phyloP scores from a whole-genome alignment of 768 basidiomycete genomes.

The Mrakia frigida region DNA sequence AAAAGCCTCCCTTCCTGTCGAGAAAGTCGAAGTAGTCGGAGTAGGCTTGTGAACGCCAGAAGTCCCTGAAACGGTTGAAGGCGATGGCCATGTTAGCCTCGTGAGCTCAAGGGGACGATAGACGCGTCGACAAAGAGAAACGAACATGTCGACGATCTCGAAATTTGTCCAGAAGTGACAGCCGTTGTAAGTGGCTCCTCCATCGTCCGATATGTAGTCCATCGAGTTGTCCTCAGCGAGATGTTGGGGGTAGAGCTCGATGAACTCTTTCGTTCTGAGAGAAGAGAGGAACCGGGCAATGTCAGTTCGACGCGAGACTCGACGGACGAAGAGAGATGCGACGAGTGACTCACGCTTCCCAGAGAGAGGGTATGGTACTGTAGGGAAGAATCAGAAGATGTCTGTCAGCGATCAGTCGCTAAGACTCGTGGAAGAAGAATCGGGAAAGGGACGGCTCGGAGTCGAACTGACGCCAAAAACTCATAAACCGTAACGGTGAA shows the following conservation, averaged over 20 bases:
- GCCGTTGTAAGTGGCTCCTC: conserved; percentile 59
- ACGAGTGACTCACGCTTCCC: conserved; percentile 52
- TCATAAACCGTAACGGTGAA: conserved; percentile 77
- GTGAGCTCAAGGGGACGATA: neutral
- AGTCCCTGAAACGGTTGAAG: conserved; percentile 48
- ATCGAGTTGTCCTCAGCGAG: conserved; percentile 57
- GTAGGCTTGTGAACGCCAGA: conserved; percentile 71
- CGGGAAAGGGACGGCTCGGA: neutral
- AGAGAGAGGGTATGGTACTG: conserved; percentile 69
- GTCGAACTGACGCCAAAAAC: conserved; percentile 45
- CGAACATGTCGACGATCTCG: conserved; percentile 66
- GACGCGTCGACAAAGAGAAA: neutral
- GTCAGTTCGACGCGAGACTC: neutral
- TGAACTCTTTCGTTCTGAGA: conserved; percentile 41
- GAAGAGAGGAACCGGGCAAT: neutral
- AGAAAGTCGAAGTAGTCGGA: conserved; percentile 67
- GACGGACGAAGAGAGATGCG: neutral
- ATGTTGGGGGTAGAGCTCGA: conserved; percentile 26
- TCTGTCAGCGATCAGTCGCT: too few species aligned
- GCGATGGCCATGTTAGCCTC: too few species aligned
- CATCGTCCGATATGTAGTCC: conserved; percentile 69
- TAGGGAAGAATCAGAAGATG: neutral
- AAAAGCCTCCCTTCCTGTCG: conserved; percentile 11
- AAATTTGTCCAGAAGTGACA: conserved; percentile 84
- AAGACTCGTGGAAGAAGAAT: too few species aligned